Evolutionary conservation across 371 early-diverging fungal species (phyloP).

Genomic region (Smittium culicis): DNA sequence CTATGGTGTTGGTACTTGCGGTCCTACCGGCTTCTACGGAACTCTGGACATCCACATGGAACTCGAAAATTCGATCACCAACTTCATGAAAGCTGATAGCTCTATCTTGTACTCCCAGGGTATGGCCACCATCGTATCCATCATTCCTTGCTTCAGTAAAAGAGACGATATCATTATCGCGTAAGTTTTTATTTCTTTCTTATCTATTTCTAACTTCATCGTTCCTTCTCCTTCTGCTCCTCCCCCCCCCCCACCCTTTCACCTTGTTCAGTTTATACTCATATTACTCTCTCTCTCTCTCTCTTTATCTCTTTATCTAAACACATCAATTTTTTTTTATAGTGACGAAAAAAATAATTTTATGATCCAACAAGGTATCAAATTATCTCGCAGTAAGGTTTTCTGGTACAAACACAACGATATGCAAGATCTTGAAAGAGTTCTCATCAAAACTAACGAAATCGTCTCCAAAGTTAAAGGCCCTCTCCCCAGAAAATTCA

Average conservation of each 20-base stretch:
- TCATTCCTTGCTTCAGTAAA: conserved; percentile 97
- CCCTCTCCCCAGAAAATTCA: conserved; percentile 76
- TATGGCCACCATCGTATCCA: conserved; percentile 84
- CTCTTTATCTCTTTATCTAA: neutral
- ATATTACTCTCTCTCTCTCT: too few relatives aligned
- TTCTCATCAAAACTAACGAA: conserved; percentile 56
- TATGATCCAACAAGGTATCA: conserved; percentile 80
- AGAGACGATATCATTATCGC: conserved; percentile 92
- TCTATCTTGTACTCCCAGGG: conserved; percentile 98
- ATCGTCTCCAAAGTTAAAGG: conserved; percentile 28
- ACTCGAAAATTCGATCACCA: conserved; percentile 80
- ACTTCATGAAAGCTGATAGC: conserved; percentile 74
- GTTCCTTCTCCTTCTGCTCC: too few relatives aligned
- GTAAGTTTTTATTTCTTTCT: neutral
- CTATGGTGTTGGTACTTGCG: conserved; percentile 99
- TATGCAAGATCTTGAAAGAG: conserved; percentile 82
- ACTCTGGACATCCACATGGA: conserved; percentile 97
- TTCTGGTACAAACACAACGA: conserved; percentile 93
- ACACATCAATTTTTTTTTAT: neutral
- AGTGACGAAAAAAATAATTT: conserved; percentile 75
- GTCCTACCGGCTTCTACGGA: conserved; percentile 99
- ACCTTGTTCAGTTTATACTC: too few relatives aligned
- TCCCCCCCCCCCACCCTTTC: too few relatives aligned
- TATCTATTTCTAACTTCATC: too few relatives aligned
- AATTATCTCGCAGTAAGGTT: conserved; percentile 76